Conservation (phyloP, 805 yeast genomes). For the Aciculoconidium aculeatum region DNA sequence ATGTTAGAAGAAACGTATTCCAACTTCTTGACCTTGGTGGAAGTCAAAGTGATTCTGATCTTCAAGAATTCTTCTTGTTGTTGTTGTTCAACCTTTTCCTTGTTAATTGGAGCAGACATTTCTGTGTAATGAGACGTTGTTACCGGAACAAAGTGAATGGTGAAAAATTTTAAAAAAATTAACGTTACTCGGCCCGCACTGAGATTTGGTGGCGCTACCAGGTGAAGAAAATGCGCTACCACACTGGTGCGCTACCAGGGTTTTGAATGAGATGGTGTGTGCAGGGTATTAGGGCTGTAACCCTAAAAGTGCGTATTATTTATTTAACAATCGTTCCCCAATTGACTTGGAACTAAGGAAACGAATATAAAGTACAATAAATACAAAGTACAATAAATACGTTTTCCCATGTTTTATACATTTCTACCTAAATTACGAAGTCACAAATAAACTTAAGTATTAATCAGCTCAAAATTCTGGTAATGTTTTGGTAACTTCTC, state of each 20-base stretch:
- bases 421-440: too few relatives aligned
- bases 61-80: constrained; percentile 83
- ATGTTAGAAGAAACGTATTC: constrained; percentile 94
- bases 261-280: background rate
- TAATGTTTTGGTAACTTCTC: too few relatives aligned
- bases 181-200: background rate
- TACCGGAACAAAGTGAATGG: constrained; percentile 1
- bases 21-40: constrained; percentile 97
- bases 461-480: too few relatives aligned
- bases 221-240: too few relatives aligned
- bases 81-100: constrained; percentile 79
- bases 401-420: too few relatives aligned
- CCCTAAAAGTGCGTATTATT: too few relatives aligned
- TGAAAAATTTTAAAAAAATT: background rate
- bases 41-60: constrained; percentile 98
- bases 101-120: constrained; percentile 77
- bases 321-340: too few relatives aligned
- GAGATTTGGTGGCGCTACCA: background rate
- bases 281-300: constrained; percentile 6
- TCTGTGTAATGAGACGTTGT: too few relatives aligned
- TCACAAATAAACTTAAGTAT: too few relatives aligned
- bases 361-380: too few relatives aligned
- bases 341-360: too few relatives aligned
- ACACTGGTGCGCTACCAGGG: constrained; percentile 7
- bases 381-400: too few relatives aligned